Conservation (phyloP, 345 rosid genomes). For the Salix suchowensis region DNA sequence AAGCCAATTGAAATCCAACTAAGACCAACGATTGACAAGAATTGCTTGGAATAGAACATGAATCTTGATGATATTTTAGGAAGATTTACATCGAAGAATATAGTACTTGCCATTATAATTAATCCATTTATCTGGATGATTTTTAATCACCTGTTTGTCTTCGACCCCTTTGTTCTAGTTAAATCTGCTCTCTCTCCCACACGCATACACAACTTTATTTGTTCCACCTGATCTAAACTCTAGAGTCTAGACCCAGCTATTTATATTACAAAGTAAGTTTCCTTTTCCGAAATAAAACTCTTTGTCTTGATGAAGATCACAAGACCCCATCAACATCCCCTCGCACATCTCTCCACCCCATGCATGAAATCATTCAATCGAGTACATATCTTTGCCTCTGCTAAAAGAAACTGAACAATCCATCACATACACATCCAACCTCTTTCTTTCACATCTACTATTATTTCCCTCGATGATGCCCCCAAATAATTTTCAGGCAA, state of each 20-base stretch:
- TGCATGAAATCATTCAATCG: conserved; percentile 63
- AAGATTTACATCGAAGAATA: too few relatives aligned
- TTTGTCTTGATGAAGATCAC: conserved; percentile 57
- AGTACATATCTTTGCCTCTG: conserved; percentile 36
- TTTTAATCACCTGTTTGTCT: too few relatives aligned
- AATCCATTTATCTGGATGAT: too few relatives aligned
- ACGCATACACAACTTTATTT: not conserved
- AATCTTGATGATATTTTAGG: too few relatives aligned
- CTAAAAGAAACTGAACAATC: conserved; percentile 30
- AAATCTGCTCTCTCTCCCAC: not conserved
- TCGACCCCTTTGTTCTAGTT: too few relatives aligned
- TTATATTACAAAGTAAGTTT: not conserved
- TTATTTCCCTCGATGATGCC: conserved; percentile 27
- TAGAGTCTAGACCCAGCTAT: not conserved
- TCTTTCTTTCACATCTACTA: not conserved
- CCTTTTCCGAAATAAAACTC: not conserved
- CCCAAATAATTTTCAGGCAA: conserved; percentile 21
- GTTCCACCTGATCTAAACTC: conserved; percentile 16
- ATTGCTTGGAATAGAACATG: too few relatives aligned
- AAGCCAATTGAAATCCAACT: too few relatives aligned
- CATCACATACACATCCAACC: not conserved
- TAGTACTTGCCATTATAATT: too few relatives aligned
- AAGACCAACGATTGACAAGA: too few relatives aligned
- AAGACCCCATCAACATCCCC: conserved; percentile 31
- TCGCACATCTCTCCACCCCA: conserved; percentile 21